Base-by-base conservation (phyloP, 1,139 yeast genomes). In the Zygoascus meyerae region DNA sequence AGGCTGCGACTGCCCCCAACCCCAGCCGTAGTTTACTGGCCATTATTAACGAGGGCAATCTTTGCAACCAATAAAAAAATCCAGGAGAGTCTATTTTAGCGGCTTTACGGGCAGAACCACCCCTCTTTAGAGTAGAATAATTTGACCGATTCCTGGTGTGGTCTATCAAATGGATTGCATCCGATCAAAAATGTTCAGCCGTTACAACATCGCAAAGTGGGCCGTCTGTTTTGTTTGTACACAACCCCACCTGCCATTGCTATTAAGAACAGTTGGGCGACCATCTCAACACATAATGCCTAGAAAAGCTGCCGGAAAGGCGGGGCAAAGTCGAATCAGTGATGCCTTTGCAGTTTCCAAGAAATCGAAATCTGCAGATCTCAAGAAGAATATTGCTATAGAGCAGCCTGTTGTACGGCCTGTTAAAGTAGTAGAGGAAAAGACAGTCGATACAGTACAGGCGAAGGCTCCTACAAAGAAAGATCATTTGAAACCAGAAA, bases 1-100 rank as follows among this genome's bases (percentile, higher is more conserved):
- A 86, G 77, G 2, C 77, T n/a, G 32, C 45, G 26, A 41, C 42
- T 28, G 28, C 14, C 37, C 36, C 41, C 42, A 40, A 38, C 14
- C 39, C 31, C 30, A 18, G 38, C 32, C 35, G 37, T 31, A 45
- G 14, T 14, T 33, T 21, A 16, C 30, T 35, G 32, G 8, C 33
- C 46, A 43, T 30, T 21, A 34, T 34, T 18, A 34, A 34, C 36
- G 17, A 10, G n/a, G 21, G 21, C 36, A 9, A 34, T 5, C 14
- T 11, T 32, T 21, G 26, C 26, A 21, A 7, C 26, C 26, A 21
- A 32, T 32, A 5, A 4, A 21, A 7, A 21, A 21, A 21, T 5
- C 4, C 26, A 21, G 26, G 26, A 4, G 7, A 7, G 26, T 21
- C 26, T 21, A 21, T 21, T 21, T 21, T 21, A 21, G 26, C 26